Evolutionary conservation across 352 stramenopile species (phyloP).

Genomic region (Paralagenidium karlingii): DNA sequence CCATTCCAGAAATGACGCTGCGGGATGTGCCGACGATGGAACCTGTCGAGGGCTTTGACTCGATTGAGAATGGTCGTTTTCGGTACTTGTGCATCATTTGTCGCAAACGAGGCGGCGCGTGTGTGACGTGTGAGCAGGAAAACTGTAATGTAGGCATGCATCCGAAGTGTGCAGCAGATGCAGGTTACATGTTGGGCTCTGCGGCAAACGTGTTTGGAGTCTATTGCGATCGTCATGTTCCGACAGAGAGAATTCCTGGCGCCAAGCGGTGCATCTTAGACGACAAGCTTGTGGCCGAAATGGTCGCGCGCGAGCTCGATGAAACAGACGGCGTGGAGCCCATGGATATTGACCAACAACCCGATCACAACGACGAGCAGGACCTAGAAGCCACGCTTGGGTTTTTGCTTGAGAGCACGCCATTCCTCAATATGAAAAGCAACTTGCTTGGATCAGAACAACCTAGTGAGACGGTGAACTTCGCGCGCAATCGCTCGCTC

Average conservation of each 20-base stretch:
- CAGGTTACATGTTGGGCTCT: conserved; percentile 68
- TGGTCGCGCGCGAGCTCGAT: conserved; percentile 61
- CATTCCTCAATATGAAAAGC: conserved; percentile 32
- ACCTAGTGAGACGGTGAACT: neutral
- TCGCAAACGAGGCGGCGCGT: conserved; percentile 63
- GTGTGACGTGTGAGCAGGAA: conserved; percentile 67
- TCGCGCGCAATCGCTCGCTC: neutral
- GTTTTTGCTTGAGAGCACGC: conserved; percentile 68
- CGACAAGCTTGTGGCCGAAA: conserved; percentile 71
- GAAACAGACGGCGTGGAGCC: conserved; percentile 26
- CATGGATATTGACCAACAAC: conserved; percentile 9
- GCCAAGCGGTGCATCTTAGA: conserved; percentile 79
- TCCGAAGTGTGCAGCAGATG: conserved; percentile 55
- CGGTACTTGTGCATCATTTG: conserved; percentile 71
- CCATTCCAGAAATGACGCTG: conserved; percentile 77
- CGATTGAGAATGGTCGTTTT: conserved; percentile 76
- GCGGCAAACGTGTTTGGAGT: conserved; percentile 52
- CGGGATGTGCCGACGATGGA: conserved; percentile 73
- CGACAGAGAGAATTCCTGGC: conserved; percentile 37
- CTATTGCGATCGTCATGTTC: conserved; percentile 79
- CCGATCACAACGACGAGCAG: conserved; percentile 22
- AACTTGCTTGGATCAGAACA: conserved; percentile 6
- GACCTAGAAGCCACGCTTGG: too few species aligned
- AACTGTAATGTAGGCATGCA: conserved; percentile 73
- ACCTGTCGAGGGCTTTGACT: conserved; percentile 67